Conservation (phyloP, 2,329 filamentous ascomycete genomes). For the Microdochium trichocladiopsis region DNA sequence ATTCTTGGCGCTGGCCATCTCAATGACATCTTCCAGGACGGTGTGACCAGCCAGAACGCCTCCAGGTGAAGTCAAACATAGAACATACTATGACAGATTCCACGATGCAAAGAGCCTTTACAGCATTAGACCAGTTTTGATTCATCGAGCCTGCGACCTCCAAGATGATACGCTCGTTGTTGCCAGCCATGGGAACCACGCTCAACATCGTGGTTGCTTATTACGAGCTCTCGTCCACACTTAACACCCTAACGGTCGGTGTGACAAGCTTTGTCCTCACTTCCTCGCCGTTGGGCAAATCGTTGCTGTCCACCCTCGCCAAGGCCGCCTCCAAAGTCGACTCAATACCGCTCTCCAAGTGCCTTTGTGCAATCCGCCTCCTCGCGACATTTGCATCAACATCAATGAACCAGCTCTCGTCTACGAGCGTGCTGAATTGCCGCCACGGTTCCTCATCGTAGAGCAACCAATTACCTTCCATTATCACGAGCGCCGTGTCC, state of each 20-base stretch:
- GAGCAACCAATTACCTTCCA: constrained; percentile 19
- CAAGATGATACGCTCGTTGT: no score
- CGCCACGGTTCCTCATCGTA: constrained; percentile 22
- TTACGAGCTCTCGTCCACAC: background rate
- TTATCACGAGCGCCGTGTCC: constrained; percentile 9
- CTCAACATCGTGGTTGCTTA: no score
- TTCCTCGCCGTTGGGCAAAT: constrained; percentile 23
- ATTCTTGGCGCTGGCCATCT: background rate
- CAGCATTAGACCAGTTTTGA: no score
- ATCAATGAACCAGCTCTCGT: constrained; percentile 32
- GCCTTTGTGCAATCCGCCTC: constrained; percentile 27
- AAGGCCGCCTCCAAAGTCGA: constrained; percentile 23
- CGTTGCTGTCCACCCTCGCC: constrained; percentile 27
- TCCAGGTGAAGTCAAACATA: no score
- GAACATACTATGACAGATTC: no score
- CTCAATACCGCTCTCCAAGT: constrained; percentile 32
- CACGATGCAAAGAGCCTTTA: no score
- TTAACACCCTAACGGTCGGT: background rate
- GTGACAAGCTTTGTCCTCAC: background rate
- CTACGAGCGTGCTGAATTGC: constrained; percentile 23
- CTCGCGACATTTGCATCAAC: constrained; percentile 26
- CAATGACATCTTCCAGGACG: background rate
- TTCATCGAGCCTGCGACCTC: no score
- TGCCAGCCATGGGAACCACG: no score
- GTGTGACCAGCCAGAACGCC: no score